Evolutionary conservation across 352 stramenopile genomes (phyloP), one percentile per base, ranked within the genome.

Genomic region (Globisporangium camurandrum): DNA sequence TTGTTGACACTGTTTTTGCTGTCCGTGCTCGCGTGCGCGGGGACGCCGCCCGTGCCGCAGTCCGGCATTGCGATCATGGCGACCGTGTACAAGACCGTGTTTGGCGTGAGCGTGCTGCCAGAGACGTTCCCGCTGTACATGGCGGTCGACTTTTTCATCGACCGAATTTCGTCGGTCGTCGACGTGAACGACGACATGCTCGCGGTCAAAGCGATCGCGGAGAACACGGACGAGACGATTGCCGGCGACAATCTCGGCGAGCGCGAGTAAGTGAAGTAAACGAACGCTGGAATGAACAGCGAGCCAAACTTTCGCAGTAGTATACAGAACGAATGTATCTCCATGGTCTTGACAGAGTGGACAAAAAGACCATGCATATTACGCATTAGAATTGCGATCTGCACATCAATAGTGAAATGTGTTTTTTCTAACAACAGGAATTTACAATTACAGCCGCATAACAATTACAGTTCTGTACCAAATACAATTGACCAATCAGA

Each of bases 141-240:
- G 17, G 67, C 78, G 2, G 67, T 84, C 49, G 73, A 89, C 42
- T 84, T 86, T 47, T 58, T 88, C 20, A 62, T 72, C 12, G 75
- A 88, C 31, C 80, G 80, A 40, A 57, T 92, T 30, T 57, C 61
- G 17, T 77, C 77, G 0, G 58, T 79, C 36, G 81, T 75, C 62
- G 86, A 92, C 46, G 75, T 92, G 6, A 86, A 86, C 46, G 80
- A 86, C 48, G 80, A 89, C 57, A 68, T 22, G 16, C 16, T n/a
- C 23, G 20, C 17, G 39, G 19, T 17, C 16, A 16, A n/a, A 9
- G 5, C 6, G 0, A 10, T 31, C 10, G 3, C 23, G n/a, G 24
- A 28, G 11, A 16, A 16, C 40, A 33, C 40, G 2, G 14, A 26
- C 40, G 28, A 34, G 28, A 34, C 28, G 28, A 34, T 34, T 11